Evolutionary conservation across 768 basidiomycete genomes (phyloP), one percentile per base, ranked within the genome.

Genomic region (Trametes cubensis): DNA sequence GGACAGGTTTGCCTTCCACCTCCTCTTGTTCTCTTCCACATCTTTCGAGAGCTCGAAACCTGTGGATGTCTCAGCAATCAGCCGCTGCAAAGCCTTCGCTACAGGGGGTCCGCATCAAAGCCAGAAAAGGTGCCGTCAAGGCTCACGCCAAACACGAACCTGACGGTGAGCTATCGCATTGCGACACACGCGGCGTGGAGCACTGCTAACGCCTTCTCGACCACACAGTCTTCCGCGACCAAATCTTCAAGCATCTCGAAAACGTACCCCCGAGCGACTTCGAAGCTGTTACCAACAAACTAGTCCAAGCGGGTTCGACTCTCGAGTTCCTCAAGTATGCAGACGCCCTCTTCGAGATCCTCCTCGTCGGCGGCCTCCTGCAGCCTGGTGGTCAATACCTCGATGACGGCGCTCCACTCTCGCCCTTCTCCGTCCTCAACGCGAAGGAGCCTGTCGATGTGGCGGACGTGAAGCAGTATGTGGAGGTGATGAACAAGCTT

Each of bases 291-390:
- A 76, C 88, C 47, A 82, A 86, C 70, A 94, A 94, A 77, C 86
- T 99, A 70, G 84, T 94, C 68, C 89, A 91, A 75, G 95, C 95
- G 59, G 96, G 95, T 45, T 86, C 89, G 25, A 88, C 92, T 51
- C 90, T 99, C 75, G 97, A 99, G 78, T 89, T 87, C 72, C 87
- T 95, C 76, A 97, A 97, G 80, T 98, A 98, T 88, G 92, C 94
- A 77, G 95, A 97, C 70, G 84, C 89, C 58, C 88, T 98, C 70
- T 98, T 97, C 77, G 95, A 99, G 78, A 85, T 97, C 79, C 83
- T 98, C 73, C 85, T 99, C 71, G 90, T 95, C 71, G 96, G 96
- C 51, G 94, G 94, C 44, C 89, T 99, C 65, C 86, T 99, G 69
- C 95, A 98, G 77, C 97, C 96, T 20, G 96, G 96, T 54, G 96